These are phyloP conservation scores for Puccinia horiana DNA, from an alignment of 1,284 basidiomycete species.

Conservation along the genomic window DNA sequence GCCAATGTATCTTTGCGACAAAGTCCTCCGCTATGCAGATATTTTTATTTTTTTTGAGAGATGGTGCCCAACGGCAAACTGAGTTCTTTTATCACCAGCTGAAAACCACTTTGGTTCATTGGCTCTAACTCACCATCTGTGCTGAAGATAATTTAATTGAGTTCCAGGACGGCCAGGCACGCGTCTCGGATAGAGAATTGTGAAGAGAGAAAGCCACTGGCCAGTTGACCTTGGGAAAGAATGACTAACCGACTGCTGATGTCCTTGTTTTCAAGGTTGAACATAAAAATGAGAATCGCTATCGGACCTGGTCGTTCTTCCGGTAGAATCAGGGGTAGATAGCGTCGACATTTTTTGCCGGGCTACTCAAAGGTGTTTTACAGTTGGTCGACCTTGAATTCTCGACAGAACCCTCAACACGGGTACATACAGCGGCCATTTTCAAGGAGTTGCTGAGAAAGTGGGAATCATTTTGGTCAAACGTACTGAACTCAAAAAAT, in stretches of 20 bases:
- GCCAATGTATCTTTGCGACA: constrained; percentile 18
- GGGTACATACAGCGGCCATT: no score
- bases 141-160: constrained; percentile 11
- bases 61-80: background rate
- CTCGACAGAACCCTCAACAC: no score
- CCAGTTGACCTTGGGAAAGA: constrained; percentile 16
- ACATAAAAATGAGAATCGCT: no score
- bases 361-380: no score
- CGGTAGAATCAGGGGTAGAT: no score
- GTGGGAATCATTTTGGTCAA: no score
- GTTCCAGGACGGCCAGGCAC: background rate
- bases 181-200: background rate
- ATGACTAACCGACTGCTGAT: background rate
- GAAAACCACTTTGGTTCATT: constrained; percentile 1
- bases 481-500: no score
- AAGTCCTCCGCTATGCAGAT: background rate
- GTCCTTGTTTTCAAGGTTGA: no score
- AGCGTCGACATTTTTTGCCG: no score
- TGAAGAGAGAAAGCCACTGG: background rate
- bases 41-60: background rate
- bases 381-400: no score
- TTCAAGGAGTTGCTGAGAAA: no score
- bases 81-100: constrained; percentile 5
- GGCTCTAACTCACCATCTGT: constrained; percentile 20
- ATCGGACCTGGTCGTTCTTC: no score